Evolutionary conservation across 1,284 basidiomycete species (phyloP), one percentile per base, ranked within the genome.

Genomic region (Trametes pubescens): DNA sequence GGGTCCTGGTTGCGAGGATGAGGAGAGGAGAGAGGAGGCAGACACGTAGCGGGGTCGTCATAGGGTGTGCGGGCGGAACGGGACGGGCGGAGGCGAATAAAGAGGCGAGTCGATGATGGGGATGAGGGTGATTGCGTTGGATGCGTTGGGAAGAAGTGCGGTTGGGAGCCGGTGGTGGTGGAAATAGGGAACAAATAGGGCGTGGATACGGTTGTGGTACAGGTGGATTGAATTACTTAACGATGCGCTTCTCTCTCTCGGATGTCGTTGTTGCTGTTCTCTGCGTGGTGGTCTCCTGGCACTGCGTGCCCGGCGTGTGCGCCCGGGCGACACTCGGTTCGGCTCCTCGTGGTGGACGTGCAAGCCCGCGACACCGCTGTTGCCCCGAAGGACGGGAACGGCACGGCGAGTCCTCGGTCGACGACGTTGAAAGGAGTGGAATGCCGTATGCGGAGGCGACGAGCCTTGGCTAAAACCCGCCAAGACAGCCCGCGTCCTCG

Each of bases 121-220:
- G 11, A 21, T 32, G 40, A 16, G 14, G 40, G 18, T 43, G 40
- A 43, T 43, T 43, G 40, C 40, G 40, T 2, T 43, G 40, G 14
- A 16, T 38, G 37, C 37, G 37, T 38, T 16, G 16, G 57, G 13
- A 10, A 40, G 26, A 44, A 18, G 51, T 11, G 47, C 14, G 8
- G 18, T 35, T 18, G n/a, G 49, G 34, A 32, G 34, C 29, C 29
- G 16, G 46, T n/a, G n/a, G n/a, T n/a, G n/a, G 34, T 35, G 24
- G 32, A 21, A 32, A 37, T 34, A n/a, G 13, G 34, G 18, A 34
- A 21, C 24, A 51, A 59, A 59, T 59, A 59, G 34, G 51, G 51
- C 51, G 59, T 60, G 59, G 52, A 60, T 60, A 60, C 59, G 59
- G 59, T 60, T 54, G 59, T 61, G 53, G 59, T 61, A 49, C 51